Conservation (phyloP, 306 rosid species). For the Chamaecrista fasciculata region DNA sequence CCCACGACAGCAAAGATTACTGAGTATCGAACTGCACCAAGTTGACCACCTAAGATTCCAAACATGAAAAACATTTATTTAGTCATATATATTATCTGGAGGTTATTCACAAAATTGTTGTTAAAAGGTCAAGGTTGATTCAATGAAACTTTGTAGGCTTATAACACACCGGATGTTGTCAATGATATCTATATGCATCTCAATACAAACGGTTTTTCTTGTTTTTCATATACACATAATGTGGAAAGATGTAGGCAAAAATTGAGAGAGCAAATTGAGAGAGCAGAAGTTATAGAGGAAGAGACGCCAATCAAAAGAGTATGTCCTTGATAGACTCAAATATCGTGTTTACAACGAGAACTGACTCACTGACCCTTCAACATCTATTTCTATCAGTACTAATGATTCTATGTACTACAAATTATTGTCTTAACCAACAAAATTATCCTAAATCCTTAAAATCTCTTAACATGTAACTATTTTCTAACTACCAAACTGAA, state of each 20-base stretch:
- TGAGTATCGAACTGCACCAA: conserved; percentile 74
- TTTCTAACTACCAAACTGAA: not conserved
- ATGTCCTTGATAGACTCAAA: not conserved
- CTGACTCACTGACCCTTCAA: not conserved
- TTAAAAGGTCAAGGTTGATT: not conserved
- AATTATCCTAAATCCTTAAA: not conserved
- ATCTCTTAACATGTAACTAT: not conserved
- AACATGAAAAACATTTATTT: conserved; percentile 6
- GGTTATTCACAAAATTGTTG: not conserved
- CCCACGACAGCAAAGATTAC: conserved; percentile 65
- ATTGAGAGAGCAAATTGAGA: not conserved
- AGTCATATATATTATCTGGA: not conserved
- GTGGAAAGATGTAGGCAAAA: not conserved
- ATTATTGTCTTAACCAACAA: not conserved
- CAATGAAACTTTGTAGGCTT: not conserved
- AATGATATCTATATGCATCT: not conserved
- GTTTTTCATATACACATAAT: not conserved
- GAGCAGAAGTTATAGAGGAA: not conserved
- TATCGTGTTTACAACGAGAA: not conserved
- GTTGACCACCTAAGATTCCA: conserved; percentile 64
- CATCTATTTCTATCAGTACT: not conserved
- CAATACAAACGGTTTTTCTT: not conserved
- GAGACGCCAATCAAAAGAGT: not conserved
- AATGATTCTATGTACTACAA: no score
- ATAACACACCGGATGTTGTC: not conserved